Percentiles rank a stretch among this genome's conserved stretches.
Evolutionary conservation across 1,284 basidiomycete genomes (phyloP).

Genomic region (Meira nashicola): DNA sequence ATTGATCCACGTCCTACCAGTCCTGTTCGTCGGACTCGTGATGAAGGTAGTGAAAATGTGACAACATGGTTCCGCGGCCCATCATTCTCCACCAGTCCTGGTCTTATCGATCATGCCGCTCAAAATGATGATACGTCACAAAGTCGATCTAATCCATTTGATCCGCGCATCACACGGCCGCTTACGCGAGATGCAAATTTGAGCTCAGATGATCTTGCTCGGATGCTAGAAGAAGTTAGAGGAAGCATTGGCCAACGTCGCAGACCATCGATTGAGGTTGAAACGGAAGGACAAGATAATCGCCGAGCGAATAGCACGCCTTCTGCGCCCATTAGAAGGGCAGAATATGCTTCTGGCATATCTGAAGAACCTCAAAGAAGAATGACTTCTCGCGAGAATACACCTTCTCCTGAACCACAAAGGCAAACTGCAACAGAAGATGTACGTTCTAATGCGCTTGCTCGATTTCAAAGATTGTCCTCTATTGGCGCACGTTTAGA

Average conservation of each 20-base stretch:
- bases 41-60: constrained; percentile 11
- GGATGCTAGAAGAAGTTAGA: no score
- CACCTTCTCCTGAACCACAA: constrained; percentile 2
- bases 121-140: neutral
- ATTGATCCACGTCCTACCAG: constrained; percentile 3
- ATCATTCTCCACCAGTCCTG: constrained; percentile 8
- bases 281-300: neutral
- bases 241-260: neutral
- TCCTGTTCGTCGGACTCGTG: neutral
- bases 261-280: neutral
- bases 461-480: neutral
- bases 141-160: neutral
- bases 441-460: neutral
- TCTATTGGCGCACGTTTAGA: constrained; percentile 1
- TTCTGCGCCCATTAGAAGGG: no score
- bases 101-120: neutral
- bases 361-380: no score
- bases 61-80: constrained; percentile 13
- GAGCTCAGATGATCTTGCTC: neutral
- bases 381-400: neutral
- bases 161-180: neutral
- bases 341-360: no score
- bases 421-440: neutral
- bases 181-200: neutral
- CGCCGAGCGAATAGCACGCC: no score